These are phyloP conservation scores for Chamaecrista fasciculata DNA, from an alignment of 306 rosid species.

Conservation along the genomic window DNA sequence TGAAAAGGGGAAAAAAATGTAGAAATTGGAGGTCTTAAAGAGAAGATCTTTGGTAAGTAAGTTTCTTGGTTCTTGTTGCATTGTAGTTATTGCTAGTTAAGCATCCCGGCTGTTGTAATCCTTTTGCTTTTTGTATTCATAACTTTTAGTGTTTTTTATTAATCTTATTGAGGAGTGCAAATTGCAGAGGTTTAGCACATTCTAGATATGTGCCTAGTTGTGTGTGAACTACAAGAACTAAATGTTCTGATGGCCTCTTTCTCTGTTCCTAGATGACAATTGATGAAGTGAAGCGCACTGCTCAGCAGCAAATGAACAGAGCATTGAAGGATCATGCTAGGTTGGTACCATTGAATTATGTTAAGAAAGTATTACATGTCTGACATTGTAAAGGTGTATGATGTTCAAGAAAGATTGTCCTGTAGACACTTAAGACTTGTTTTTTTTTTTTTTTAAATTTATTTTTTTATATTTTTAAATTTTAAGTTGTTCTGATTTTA, in stretches of 20 bases:
- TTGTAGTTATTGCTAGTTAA: background rate
- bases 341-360: slow-evolving; percentile 40
- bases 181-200: slow-evolving; percentile 19
- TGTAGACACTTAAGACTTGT: background rate
- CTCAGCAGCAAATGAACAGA: slow-evolving; percentile 89
- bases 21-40: background rate
- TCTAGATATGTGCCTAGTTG: slow-evolving; percentile 11
- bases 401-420: background rate
- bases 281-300: slow-evolving; percentile 93
- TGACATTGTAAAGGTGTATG: slow-evolving; percentile 15
- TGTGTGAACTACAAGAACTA: background rate
- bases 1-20: background rate
- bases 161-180: slow-evolving; percentile 10
- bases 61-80: background rate
- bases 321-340: slow-evolving; percentile 87
- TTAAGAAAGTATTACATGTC: background rate
- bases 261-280: slow-evolving; percentile 68
- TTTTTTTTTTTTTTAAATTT: no score
- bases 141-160: background rate
- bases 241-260: slow-evolving; percentile 28
- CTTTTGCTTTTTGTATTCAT: background rate
- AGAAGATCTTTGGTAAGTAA: background rate
- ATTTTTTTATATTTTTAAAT: no score
- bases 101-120: background rate
- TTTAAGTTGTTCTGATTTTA: no score